Evolutionary conservation across 1,284 basidiomycete genomes (phyloP).

Genomic region (Fomitiporia mediterranea): DNA sequence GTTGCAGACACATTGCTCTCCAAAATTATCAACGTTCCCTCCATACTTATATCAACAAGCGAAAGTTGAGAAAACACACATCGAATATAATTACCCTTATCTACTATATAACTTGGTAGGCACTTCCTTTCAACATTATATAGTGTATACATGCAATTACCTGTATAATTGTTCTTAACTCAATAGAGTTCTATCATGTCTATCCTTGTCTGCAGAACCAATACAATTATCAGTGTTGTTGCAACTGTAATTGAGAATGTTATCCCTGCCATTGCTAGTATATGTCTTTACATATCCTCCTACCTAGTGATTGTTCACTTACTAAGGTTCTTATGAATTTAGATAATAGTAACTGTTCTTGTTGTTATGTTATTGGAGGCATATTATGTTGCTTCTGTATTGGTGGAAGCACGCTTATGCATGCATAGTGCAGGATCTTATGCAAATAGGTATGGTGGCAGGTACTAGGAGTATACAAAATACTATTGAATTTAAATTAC

Average conservation of each 20-base stretch:
- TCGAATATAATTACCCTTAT: no score
- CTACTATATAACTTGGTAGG: no score
- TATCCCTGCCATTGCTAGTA: slow-evolving; percentile 50
- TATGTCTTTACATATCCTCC: slow-evolving; percentile 31
- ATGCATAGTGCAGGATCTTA: not conserved
- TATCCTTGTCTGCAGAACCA: slow-evolving; percentile 53
- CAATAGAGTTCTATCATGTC: slow-evolving; percentile 56
- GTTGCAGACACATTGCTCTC: no score
- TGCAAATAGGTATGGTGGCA: no score
- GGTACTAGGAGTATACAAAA: not conserved
- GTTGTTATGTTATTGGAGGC: slow-evolving; percentile 51
- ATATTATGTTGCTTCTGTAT: slow-evolving; percentile 59
- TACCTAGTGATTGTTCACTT: not conserved
- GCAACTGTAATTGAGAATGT: slow-evolving; percentile 54
- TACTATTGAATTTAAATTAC: not conserved
- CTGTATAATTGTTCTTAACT: no score
- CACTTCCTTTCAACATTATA: no score
- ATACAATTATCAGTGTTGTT: slow-evolving; percentile 52
- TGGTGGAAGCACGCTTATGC: slow-evolving; percentile 32
- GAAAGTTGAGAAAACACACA: no score
- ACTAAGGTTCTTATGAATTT: not conserved
- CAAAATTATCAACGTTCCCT: no score
- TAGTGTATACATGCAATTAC: no score
- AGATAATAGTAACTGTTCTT: slow-evolving; percentile 61
- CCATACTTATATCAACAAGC: no score